Evolutionary conservation across 176 grass and related monocot species (phyloP).

Genomic region (Rhynchospora pubera): DNA sequence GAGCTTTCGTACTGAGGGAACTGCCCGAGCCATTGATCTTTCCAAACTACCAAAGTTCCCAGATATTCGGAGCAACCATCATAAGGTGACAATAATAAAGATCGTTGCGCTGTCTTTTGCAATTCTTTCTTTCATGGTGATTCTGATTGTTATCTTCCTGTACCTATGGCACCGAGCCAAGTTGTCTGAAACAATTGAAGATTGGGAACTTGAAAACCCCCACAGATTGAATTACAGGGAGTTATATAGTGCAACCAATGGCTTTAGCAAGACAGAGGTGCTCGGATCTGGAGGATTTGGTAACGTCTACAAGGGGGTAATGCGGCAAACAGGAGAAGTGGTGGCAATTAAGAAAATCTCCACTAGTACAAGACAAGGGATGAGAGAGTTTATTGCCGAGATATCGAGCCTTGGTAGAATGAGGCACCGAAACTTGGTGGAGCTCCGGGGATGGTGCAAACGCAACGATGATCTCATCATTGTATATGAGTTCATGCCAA

Average conservation of each 20-base stretch:
- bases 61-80: not conserved
- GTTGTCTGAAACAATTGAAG: conserved; percentile 28
- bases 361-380: conserved; percentile 29
- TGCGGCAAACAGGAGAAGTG: conserved; percentile 9
- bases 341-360: conserved; percentile 45
- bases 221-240: conserved; percentile 32
- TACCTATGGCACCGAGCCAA: conserved; percentile 24
- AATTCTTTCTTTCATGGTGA: conserved; percentile 4
- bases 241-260: conserved; percentile 33
- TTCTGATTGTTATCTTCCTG: not conserved
- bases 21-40: conserved; percentile 29
- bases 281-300: conserved; percentile 42
- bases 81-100: not conserved
- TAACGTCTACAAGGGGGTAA: conserved; percentile 32
- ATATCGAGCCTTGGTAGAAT: conserved; percentile 40
- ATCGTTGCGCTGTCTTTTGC: not conserved
- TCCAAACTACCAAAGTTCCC: conserved; percentile 2
- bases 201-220: conserved; percentile 43
- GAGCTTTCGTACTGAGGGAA: conserved; percentile 30
- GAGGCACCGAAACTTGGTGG: conserved; percentile 48
- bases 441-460: conserved; percentile 39
- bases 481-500: conserved; percentile 37
- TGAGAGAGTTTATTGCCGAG: conserved; percentile 46
- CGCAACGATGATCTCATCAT: conserved; percentile 30
- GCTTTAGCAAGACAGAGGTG: conserved; percentile 31